Evolutionary conservation across 2,329 filamentous ascomycete species (phyloP).

Genomic region (Hymenotorrendiella dingleyae): DNA sequence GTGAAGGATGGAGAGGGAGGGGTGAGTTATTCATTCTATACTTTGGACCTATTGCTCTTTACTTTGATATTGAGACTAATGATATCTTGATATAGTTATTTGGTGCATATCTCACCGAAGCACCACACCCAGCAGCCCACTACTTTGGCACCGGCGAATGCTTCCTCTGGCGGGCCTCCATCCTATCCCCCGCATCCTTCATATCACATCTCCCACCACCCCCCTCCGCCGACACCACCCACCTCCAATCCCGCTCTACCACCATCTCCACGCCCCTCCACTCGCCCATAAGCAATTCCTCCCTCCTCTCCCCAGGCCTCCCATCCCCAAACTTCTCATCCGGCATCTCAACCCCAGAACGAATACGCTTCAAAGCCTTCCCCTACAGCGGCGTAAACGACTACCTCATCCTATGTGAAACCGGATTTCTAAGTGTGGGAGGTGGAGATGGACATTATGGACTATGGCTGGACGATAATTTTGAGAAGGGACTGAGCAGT

Average conservation of each 20-base stretch:
- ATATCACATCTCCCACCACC: constrained; percentile 55
- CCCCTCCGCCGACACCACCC: constrained; percentile 59
- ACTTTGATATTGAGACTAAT: too few relatives aligned
- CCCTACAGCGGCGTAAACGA: constrained; percentile 95
- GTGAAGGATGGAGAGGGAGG: constrained; percentile 71
- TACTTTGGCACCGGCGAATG: constrained; percentile 97
- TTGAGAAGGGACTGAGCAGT: constrained; percentile 78
- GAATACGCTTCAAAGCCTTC: constrained; percentile 93
- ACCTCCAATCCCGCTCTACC: constrained; percentile 55
- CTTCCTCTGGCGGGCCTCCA: constrained; percentile 77
- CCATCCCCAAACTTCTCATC: constrained; percentile 23
- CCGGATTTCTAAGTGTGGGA: constrained; percentile 77
- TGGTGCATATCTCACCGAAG: constrained; percentile 88
- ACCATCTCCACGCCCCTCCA: constrained; percentile 38
- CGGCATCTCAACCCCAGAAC: constrained; percentile 54
- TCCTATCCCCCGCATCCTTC: constrained; percentile 48
- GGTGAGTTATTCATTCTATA: constrained; percentile 45
- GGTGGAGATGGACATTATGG: constrained; percentile 88
- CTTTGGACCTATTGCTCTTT: too few relatives aligned
- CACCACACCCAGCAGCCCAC: constrained; percentile 71
- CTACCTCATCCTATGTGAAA: constrained; percentile 91
- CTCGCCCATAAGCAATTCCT: constrained; percentile 17
- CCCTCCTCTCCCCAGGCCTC: constrained; percentile 16
- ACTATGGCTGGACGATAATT: constrained; percentile 82
- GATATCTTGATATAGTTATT: constrained; percentile 53